Evolutionary conservation across 1,284 basidiomycete genomes (phyloP).

Genomic region (Boletellus deceptivus): DNA sequence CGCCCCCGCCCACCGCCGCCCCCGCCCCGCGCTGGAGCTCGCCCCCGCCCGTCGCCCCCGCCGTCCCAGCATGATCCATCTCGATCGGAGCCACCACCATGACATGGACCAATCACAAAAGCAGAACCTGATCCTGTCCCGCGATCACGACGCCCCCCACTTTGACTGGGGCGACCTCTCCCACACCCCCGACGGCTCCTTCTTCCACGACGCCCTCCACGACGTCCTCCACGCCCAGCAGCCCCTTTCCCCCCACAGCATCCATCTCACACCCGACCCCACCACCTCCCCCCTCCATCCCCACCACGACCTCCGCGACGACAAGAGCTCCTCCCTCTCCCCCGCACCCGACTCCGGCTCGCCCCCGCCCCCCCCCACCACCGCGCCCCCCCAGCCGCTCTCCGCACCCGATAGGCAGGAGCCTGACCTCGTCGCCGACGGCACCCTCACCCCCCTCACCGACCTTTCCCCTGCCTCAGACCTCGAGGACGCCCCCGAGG

Average conservation of each 20-base stretch:
- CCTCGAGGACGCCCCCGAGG: constrained; percentile 38
- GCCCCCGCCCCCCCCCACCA: constrained; percentile 22
- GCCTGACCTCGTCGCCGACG: constrained; percentile 28
- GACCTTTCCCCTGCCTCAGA: constrained; percentile 65
- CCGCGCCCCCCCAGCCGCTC: constrained; percentile 4
- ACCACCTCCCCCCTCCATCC: constrained; percentile 27
- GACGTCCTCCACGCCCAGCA: constrained; percentile 17
- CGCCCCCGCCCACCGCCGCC: background rate
- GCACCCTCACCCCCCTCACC: constrained; percentile 61
- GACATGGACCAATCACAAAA: constrained; percentile 42
- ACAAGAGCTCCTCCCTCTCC: constrained; percentile 51
- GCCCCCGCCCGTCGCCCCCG: background rate
- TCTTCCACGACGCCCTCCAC: constrained; percentile 29
- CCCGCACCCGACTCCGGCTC: constrained; percentile 44
- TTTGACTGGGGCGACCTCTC: constrained; percentile 42
- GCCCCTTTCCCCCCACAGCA: constrained; percentile 26
- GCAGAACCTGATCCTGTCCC: constrained; percentile 46
- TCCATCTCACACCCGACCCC: constrained; percentile 22
- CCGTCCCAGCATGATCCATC: constrained; percentile 49
- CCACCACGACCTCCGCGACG: constrained; percentile 25
- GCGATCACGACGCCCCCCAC: constrained; percentile 38
- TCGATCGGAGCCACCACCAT: constrained; percentile 53
- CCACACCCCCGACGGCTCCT: constrained; percentile 34
- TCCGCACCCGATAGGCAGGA: constrained; percentile 23
- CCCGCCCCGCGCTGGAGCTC: no score